Conservation (phyloP, 2,329 filamentous ascomycete genomes). For the Pseudogymnoascus pannorum region DNA sequence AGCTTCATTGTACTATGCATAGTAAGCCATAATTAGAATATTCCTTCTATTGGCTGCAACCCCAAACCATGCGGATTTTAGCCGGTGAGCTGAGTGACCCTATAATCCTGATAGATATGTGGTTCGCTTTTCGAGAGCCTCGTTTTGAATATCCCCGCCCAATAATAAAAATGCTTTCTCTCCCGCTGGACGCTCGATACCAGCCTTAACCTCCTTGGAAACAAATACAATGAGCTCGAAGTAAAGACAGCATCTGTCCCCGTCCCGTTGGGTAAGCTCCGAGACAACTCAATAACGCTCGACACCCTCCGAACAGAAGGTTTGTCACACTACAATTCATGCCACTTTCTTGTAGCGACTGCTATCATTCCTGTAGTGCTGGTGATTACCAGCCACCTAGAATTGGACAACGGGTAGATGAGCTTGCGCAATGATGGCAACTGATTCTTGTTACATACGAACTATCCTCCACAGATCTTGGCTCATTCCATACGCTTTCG, state of each 20-base stretch:
- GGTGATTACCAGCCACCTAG: background rate
- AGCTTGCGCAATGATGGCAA: background rate
- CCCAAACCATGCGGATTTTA: background rate
- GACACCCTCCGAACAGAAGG: background rate
- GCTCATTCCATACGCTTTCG: background rate
- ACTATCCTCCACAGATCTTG: background rate
- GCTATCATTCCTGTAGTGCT: background rate
- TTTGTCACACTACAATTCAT: background rate
- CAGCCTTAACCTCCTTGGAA: background rate
- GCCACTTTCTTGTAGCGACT: background rate
- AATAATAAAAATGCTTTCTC: background rate
- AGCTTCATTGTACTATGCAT: background rate
- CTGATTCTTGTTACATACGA: background rate
- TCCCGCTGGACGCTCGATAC: background rate
- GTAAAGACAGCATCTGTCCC: background rate
- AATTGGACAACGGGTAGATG: background rate
- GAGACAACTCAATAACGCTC: background rate
- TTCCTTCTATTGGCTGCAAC: background rate
- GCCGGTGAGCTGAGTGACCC: background rate
- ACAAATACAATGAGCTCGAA: background rate
- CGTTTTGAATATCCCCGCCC: background rate
- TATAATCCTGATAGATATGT: background rate
- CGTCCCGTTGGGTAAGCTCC: background rate
- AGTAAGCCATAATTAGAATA: background rate
- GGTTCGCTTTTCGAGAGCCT: background rate